These are phyloP conservation scores for Endocladia muricata DNA, from an alignment of 31 red algal species.

Conservation along the genomic window DNA sequence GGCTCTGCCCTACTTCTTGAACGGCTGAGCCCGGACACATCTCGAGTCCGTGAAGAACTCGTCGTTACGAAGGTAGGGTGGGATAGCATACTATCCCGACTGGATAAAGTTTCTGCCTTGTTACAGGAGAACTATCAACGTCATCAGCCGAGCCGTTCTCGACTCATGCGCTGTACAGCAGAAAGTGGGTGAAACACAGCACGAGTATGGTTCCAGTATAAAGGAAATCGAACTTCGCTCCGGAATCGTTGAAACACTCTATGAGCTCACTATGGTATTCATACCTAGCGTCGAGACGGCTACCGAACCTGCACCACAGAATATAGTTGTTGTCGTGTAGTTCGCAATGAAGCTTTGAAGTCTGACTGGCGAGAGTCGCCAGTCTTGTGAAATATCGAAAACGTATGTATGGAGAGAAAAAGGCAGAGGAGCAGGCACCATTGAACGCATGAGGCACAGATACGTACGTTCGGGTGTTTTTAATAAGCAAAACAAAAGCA, in stretches of 20 bases:
- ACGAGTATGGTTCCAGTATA: background rate
- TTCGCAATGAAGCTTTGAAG: too few relatives aligned
- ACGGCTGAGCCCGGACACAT: background rate
- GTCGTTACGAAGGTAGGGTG: background rate
- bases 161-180: background rate
- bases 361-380: too few relatives aligned
- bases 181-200: background rate
- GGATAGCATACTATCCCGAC: background rate
- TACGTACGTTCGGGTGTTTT: too few relatives aligned
- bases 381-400: too few relatives aligned
- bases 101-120: background rate
- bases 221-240: background rate
- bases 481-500: too few relatives aligned
- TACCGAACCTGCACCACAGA: too few relatives aligned
- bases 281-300: background rate
- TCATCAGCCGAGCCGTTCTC: background rate
- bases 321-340: too few relatives aligned
- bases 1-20: conserved; percentile 8
- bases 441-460: too few relatives aligned
- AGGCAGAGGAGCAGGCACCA: too few relatives aligned
- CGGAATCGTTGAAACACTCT: background rate
- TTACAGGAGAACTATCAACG: background rate
- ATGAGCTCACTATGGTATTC: background rate
- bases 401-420: too few relatives aligned
- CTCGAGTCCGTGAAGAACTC: background rate